Evolutionary conservation across 2,329 filamentous ascomycete genomes (phyloP).

Genomic region (Penicillium sp.): DNA sequence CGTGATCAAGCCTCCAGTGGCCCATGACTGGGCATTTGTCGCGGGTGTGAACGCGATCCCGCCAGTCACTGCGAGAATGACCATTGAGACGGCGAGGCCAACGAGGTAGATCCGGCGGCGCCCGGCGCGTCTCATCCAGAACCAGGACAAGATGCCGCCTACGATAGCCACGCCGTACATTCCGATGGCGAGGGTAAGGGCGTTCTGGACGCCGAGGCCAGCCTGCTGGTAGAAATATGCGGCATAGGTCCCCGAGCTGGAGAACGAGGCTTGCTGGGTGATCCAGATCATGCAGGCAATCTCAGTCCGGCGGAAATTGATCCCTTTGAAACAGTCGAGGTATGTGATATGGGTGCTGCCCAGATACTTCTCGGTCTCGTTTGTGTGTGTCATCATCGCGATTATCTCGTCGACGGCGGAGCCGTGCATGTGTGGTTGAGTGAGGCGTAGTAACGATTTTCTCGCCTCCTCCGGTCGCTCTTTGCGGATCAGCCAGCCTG

Average conservation of each 20-base stretch:
- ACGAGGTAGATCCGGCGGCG: neutral
- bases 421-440: neutral
- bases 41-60: neutral
- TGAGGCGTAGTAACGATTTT: conserved; percentile 1
- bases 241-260: neutral
- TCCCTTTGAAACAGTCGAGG: neutral
- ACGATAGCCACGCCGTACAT: neutral
- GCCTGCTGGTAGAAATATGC: neutral
- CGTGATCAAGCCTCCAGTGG: neutral
- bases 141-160: neutral
- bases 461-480: neutral
- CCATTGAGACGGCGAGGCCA: neutral
- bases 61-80: neutral
- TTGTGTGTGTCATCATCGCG: conserved; percentile 6
- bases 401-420: neutral
- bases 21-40: neutral
- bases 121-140: neutral
- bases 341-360: neutral
- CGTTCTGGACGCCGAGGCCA: neutral
- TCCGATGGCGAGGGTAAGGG: neutral
- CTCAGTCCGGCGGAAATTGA: neutral
- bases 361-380: neutral
- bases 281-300: conserved; percentile 1
- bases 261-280: neutral
- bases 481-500: conserved; percentile 3